These are phyloP conservation scores for Irpex sp. DNA, from an alignment of 1,284 basidiomycete species.

Conservation along the genomic window DNA sequence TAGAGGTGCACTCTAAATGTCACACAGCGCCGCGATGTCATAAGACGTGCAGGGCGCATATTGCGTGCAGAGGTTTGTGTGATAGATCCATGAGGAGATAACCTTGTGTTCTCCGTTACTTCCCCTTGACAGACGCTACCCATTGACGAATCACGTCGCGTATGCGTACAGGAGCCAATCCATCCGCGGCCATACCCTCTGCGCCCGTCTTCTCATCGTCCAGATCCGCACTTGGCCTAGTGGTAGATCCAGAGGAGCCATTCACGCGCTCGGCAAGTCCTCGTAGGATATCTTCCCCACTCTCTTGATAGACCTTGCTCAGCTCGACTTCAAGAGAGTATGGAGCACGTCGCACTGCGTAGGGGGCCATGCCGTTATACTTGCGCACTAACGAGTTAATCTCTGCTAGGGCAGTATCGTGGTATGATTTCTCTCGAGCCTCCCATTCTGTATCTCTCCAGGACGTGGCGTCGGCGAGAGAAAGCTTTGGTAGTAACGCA, in stretches of 20 bases:
- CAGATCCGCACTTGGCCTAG: neutral
- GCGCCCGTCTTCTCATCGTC: slow-evolving; percentile 7
- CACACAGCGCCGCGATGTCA: neutral
- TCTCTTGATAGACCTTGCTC: slow-evolving; percentile 48
- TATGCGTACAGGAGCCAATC: slow-evolving; percentile 9
- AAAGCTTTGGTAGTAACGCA: slow-evolving; percentile 39
- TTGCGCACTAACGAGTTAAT: slow-evolving; percentile 74
- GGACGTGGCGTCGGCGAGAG: slow-evolving; percentile 38
- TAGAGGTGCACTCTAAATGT: neutral
- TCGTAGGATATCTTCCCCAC: slow-evolving; percentile 49
- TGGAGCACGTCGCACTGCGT: slow-evolving; percentile 62
- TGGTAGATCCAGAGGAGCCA: neutral
- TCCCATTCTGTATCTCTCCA: slow-evolving; percentile 78
- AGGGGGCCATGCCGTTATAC: slow-evolving; percentile 80
- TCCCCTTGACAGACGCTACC: slow-evolving; percentile 4
- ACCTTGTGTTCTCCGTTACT: neutral
- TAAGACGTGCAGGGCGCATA: neutral
- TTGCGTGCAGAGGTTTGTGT: neutral
- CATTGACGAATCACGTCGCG: slow-evolving; percentile 15
- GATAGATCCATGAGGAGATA: neutral
- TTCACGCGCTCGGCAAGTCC: slow-evolving; percentile 34
- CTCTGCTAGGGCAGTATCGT: slow-evolving; percentile 65
- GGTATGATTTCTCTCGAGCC: slow-evolving; percentile 64
- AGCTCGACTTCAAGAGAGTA: slow-evolving; percentile 59
- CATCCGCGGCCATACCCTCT: neutral